phyloP scores from a whole-genome alignment of 306 rosid species.

The Rosa chinensis region DNA sequence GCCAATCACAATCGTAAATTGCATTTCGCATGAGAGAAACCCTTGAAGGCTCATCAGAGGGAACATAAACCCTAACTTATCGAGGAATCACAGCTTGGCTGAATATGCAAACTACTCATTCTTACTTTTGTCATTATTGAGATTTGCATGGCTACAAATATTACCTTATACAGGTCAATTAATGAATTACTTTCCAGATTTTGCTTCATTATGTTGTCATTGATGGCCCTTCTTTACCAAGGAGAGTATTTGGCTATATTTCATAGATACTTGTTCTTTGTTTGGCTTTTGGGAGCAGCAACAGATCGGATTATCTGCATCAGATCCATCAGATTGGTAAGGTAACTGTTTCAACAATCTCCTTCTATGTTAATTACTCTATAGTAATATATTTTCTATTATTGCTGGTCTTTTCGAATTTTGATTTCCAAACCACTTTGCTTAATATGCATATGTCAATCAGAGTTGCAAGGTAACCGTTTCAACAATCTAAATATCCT shows the following conservation, averaged over 20 bases:
- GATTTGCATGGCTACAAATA: neutral
- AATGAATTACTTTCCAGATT: conserved; percentile 1
- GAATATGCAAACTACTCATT: neutral
- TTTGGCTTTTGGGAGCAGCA: neutral
- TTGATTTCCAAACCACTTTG: neutral
- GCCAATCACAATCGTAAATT: neutral
- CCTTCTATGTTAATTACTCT: neutral
- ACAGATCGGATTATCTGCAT: neutral
- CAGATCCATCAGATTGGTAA: neutral
- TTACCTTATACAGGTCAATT: neutral
- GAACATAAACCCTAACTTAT: neutral
- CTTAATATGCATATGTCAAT: no score
- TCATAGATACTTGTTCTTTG: neutral
- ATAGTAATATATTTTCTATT: neutral
- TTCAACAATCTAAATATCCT: neutral
- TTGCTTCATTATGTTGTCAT: neutral
- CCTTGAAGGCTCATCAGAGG: neutral
- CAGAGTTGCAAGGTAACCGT: neutral
- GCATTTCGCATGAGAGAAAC: neutral
- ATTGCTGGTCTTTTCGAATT: neutral
- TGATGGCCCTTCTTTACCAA: neutral
- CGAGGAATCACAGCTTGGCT: neutral
- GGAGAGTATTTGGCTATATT: neutral
- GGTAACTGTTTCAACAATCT: neutral
- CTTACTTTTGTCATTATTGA: neutral